phyloP scores from a whole-genome alignment of 164 flowering plant genomes.

The Umbellularia californica region DNA sequence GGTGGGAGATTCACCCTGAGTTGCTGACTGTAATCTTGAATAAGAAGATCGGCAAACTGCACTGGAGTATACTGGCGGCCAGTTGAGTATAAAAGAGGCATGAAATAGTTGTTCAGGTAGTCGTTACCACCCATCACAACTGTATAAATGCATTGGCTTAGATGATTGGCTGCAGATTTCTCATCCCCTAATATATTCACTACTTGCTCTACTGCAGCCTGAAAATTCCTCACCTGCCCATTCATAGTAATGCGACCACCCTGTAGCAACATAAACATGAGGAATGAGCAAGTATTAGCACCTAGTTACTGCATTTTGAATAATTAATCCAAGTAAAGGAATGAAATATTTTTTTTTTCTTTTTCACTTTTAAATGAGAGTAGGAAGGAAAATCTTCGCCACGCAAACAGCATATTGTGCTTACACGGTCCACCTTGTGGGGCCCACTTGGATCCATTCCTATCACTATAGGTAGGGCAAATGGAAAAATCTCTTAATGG shows the following conservation, averaged over 20 bases:
- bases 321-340: background rate
- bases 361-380: too few relatives aligned
- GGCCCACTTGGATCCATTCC: too few relatives aligned
- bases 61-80: conserved; percentile 53
- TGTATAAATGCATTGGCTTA: conserved; percentile 28
- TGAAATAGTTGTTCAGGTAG: conserved; percentile 57
- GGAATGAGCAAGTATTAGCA: background rate
- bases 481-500: too few relatives aligned
- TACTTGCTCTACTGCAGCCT: conserved; percentile 35
- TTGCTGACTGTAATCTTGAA: conserved; percentile 51
- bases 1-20: conserved; percentile 26
- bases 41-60: conserved; percentile 58
- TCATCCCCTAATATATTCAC: conserved; percentile 47
- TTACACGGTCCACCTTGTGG: too few relatives aligned
- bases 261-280: conserved; percentile 20
- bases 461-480: too few relatives aligned
- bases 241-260: conserved; percentile 53
- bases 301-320: background rate
- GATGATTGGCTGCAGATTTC: conserved; percentile 24
- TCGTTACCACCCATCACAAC: conserved; percentile 55
- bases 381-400: too few relatives aligned
- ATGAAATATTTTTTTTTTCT: background rate
- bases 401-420: too few relatives aligned
- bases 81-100: conserved; percentile 51
- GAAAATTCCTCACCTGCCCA: conserved; percentile 54